Base-by-base conservation (phyloP, 1,139 yeast genomes). In the Magnusiomyces tetraspermus region DNA sequence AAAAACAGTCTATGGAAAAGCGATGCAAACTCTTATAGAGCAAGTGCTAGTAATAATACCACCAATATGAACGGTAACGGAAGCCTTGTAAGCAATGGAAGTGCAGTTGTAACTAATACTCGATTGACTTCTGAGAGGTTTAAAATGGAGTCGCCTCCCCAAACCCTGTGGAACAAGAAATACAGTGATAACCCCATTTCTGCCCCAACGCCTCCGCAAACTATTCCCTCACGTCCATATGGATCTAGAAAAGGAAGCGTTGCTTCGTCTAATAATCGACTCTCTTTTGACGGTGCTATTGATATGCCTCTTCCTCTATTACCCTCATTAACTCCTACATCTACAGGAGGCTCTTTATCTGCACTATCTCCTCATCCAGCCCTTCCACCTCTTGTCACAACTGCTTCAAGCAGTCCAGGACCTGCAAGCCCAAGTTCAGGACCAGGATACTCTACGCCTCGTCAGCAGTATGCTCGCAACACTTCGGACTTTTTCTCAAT, bases 241-340 rank as follows among this genome's bases (percentile, higher is more conserved):
- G 58, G 61, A 5, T 55, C 61, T 11, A 48, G 62, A 21, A 59
- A 60, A 63, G 71, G 61, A 67, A 63, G 62, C 65, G 66, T 50
- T 67, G 73, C 59, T 67, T 71, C 60, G 67, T 72, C 60, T 23
- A 46, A 46, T 13, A 22, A 36, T 13, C 41, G 49, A n/a, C 30
- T 46, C 17, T 46, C 49, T n/a, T 46, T 46, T 46, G 49, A 46
- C 21, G 49, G 49, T 11, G 21, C 49, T 5, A 37, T 24, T 2
- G 22, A 17, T 38, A 19, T 38, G 21, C 42, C 42, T 19, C n/a
- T 33, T 4, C 45, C 30, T 24, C 45, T 21, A 19, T 41, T 41
- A 41, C 45, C 28, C 17, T 33, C 38, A 33, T 15, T 33, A 17
- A 33, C 38, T 4, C n/a, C 38, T 33, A 15, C 38, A 33, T 17